Evolutionary conservation across 78 protist species (phyloP).

Genomic region (Dictyostelium brefeldianum): DNA sequence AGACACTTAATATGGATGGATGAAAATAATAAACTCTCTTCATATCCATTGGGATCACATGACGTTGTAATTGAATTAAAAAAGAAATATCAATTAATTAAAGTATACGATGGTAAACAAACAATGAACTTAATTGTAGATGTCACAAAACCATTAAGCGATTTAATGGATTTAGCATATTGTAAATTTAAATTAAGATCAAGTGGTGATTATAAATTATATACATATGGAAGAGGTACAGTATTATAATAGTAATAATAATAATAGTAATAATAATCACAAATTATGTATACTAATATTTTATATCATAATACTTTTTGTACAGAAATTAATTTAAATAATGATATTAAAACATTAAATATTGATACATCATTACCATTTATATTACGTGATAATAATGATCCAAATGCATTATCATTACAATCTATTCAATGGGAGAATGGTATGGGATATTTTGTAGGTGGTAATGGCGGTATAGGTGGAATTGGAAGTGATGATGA

Average conservation of each 20-base stretch:
- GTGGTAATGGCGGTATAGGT: slow-evolving; percentile 21
- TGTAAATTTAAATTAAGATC: slow-evolving; percentile 57
- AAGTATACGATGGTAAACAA: slow-evolving; percentile 12
- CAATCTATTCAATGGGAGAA: not conserved
- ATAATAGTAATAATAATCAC: not conserved
- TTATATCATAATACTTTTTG: not conserved
- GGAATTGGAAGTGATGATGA: slow-evolving; percentile 35
- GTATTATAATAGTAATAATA: not conserved
- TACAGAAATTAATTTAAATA: slow-evolving; percentile 17
- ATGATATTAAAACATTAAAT: slow-evolving; percentile 21
- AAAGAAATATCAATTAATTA: slow-evolving; percentile 33
- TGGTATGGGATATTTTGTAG: slow-evolving; percentile 1
- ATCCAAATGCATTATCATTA: not conserved
- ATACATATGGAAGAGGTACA: slow-evolving; percentile 6
- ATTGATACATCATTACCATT: slow-evolving; percentile 51
- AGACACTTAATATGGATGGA: slow-evolving; percentile 60
- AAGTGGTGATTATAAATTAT: slow-evolving; percentile 21
- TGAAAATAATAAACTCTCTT: slow-evolving; percentile 29
- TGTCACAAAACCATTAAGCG: slow-evolving; percentile 21
- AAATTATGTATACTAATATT: not conserved
- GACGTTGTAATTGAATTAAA: slow-evolving; percentile 53
- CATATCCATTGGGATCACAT: slow-evolving; percentile 42
- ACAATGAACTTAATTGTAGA: slow-evolving; percentile 10
- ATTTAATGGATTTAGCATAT: slow-evolving; percentile 22
- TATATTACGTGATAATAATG: slow-evolving; percentile 32